Evolutionary conservation across 768 basidiomycete genomes (phyloP).

Genomic region (Nevesoporus exiguus): DNA sequence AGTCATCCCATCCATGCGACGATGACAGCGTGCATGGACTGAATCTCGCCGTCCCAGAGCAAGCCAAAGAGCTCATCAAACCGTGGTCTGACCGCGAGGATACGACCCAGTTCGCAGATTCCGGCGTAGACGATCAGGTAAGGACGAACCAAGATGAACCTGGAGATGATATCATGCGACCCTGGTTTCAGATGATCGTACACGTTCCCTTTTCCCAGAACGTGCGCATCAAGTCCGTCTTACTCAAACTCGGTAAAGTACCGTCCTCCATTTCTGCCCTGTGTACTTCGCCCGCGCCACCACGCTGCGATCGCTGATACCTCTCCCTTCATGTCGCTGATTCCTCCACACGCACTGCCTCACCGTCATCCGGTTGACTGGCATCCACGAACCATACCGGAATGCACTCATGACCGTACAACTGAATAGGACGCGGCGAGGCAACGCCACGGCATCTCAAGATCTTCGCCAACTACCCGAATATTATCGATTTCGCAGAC

Average conservation of each 20-base stretch:
- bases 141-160: conserved; percentile 13
- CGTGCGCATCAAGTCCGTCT: conserved; percentile 68
- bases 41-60: conserved; percentile 77
- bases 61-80: conserved; percentile 74
- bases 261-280: conserved; percentile 3
- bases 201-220: conserved; percentile 79
- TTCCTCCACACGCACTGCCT: conserved; percentile 2
- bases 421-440: conserved; percentile 64
- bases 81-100: conserved; percentile 79
- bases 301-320: conserved; percentile 10
- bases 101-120: conserved; percentile 61
- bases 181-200: conserved; percentile 59
- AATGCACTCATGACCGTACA: conserved; percentile 3
- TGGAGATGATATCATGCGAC: conserved; percentile 11
- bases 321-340: conserved; percentile 1
- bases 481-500: conserved; percentile 75
- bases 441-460: conserved; percentile 70
- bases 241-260: conserved; percentile 69
- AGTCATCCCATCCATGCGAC: not conserved
- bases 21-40: conserved; percentile 68
- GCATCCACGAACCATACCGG: conserved; percentile 1
- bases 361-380: not conserved
- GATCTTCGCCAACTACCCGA: conserved; percentile 69
- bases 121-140: conserved; percentile 85
- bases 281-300: conserved; percentile 7